Conservation (phyloP, 2,329 filamentous ascomycete species). For the Arthrobotrys conoides region DNA sequence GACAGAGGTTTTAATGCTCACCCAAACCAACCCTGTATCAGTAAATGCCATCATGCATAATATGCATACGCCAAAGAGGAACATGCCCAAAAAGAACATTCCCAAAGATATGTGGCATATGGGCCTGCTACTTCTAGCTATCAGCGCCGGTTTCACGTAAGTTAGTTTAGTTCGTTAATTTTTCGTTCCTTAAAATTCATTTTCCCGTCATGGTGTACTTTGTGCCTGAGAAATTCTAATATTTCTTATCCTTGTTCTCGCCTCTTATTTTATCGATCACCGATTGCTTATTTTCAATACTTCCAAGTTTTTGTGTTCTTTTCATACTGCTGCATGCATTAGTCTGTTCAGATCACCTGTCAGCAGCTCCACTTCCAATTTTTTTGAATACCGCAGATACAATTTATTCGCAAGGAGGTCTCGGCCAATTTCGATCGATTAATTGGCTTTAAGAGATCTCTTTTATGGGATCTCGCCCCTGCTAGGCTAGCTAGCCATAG, state of each 20-base stretch:
- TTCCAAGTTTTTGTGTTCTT: slow-evolving; percentile 2
- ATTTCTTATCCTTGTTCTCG: background rate
- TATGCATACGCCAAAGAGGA: background rate
- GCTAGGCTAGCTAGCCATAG: background rate
- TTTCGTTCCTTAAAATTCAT: background rate
- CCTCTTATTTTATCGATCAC: slow-evolving; percentile 1
- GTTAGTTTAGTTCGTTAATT: background rate
- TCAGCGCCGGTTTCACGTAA: slow-evolving; percentile 29
- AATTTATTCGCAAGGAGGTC: background rate
- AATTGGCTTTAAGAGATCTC: slow-evolving; percentile 15
- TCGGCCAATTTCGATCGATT: slow-evolving; percentile 7
- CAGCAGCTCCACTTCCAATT: slow-evolving; percentile 17
- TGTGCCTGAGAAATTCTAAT: background rate
- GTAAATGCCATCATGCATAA: background rate
- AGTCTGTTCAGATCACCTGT: background rate
- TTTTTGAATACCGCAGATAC: background rate
- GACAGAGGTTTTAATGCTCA: slow-evolving; percentile 9
- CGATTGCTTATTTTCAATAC: slow-evolving; percentile 7
- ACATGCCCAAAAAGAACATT: background rate
- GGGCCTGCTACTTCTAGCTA: slow-evolving; percentile 16
- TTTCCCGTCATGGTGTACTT: background rate
- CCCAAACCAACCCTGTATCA: background rate
- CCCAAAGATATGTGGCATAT: slow-evolving; percentile 24
- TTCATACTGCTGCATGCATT: background rate
- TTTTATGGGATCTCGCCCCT: slow-evolving; percentile 16